Evolutionary conservation across 2,329 filamentous ascomycete species (phyloP).

Genomic region (Cladosporium sp.): DNA sequence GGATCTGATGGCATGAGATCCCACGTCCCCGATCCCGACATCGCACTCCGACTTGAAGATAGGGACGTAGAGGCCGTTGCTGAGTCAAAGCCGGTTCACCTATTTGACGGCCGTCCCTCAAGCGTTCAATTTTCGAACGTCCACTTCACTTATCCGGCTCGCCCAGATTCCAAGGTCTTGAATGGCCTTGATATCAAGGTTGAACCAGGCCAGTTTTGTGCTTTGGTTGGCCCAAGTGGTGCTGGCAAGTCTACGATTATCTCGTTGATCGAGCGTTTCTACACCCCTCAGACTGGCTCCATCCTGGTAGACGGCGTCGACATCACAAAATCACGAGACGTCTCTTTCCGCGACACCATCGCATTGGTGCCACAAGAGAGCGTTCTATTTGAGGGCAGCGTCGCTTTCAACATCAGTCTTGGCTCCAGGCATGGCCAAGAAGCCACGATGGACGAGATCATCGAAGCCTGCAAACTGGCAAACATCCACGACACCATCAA

Average conservation of each 20-base stretch:
- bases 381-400: constrained; percentile 81
- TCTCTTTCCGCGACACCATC: constrained; percentile 89
- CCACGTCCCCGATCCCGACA: constrained; percentile 13
- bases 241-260: constrained; percentile 91
- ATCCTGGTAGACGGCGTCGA: constrained; percentile 80
- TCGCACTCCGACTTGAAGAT: constrained; percentile 19
- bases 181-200: constrained; percentile 36
- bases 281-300: constrained; percentile 75
- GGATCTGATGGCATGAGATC: constrained; percentile 3
- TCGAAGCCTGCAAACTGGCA: constrained; percentile 79
- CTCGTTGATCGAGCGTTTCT: constrained; percentile 90
- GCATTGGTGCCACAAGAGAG: constrained; percentile 91
- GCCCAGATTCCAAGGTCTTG: constrained; percentile 38
- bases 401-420: constrained; percentile 81
- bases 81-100: constrained; percentile 17
- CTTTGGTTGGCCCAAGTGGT: constrained; percentile 86
- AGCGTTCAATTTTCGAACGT: constrained; percentile 32
- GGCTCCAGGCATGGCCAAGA: constrained; percentile 70
- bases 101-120: constrained; percentile 15
- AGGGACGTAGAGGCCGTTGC: constrained; percentile 7
- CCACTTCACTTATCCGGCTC: constrained; percentile 42
- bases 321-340: constrained; percentile 74
- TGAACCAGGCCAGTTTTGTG: constrained; percentile 70
- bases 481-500: constrained; percentile 92
- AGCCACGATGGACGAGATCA: constrained; percentile 65